Percentiles rank a stretch among this genome's conserved stretches.
phyloP scores from a whole-genome alignment of 1,139 yeast genomes.

The Debaryomyces udenii region DNA sequence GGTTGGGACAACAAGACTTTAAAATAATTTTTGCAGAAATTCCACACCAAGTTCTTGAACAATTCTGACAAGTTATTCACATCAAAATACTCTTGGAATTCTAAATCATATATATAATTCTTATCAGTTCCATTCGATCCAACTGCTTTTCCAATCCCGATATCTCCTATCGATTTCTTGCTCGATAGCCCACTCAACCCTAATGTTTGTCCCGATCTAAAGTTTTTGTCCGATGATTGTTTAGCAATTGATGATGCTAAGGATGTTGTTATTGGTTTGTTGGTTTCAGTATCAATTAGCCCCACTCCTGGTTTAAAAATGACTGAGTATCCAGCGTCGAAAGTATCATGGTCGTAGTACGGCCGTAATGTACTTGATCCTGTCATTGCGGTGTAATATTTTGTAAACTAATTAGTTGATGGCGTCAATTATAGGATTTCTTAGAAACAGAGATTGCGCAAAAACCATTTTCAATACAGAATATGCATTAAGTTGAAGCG shows the following conservation, averaged over 20 bases:
- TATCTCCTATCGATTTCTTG: slow-evolving; percentile 19
- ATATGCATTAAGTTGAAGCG: neutral
- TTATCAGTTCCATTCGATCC: slow-evolving; percentile 27
- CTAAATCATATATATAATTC: slow-evolving; percentile 63
- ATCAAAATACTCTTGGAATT: slow-evolving; percentile 69
- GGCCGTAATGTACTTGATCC: slow-evolving; percentile 52
- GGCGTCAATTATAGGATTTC: slow-evolving; percentile 6
- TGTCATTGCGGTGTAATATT: slow-evolving; percentile 9
- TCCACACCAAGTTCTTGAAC: slow-evolving; percentile 54
- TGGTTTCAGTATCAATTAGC: slow-evolving; percentile 46
- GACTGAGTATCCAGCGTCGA: slow-evolving; percentile 68
- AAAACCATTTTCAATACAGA: neutral
- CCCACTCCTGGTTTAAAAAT: slow-evolving; percentile 64
- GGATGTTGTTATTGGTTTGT: slow-evolving; percentile 36
- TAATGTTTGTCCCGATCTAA: slow-evolving; percentile 25
- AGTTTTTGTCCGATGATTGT: slow-evolving; percentile 13
- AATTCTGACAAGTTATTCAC: slow-evolving; percentile 57
- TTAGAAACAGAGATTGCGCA: neutral
- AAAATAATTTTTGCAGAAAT: slow-evolving; percentile 68
- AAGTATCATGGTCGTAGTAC: slow-evolving; percentile 70
- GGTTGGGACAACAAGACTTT: slow-evolving; percentile 80
- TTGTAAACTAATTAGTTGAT: slow-evolving; percentile 7
- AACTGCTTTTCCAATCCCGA: slow-evolving; percentile 17
- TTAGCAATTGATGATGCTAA: slow-evolving; percentile 24
- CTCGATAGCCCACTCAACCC: slow-evolving; percentile 20